Evolutionary conservation across 306 rosid genomes (phyloP), one percentile per base, ranked within the genome.

Genomic region (Phaseolus lunatus): DNA sequence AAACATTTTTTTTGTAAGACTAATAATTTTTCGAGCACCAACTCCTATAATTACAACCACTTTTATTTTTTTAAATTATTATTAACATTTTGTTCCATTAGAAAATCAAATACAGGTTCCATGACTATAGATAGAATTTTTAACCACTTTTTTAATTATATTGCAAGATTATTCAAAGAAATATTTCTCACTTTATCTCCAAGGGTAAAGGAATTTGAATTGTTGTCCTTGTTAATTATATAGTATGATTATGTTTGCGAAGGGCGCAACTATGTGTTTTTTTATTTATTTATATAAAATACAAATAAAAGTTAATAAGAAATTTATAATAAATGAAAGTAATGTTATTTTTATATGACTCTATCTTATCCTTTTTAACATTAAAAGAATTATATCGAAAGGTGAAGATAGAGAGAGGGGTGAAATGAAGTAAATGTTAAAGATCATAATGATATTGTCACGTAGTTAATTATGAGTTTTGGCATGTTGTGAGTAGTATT

Each of bases 401-500:
- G 37, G 26, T 26, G 37, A 24, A 61, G 22, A 61, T 31, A n/a
- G 44, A 15, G n/a, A n/a, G n/a, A n/a, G n/a, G n/a, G 15, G 26
- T 18, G 69, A 9, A 5, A 2, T 16, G 26, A n/a, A 63, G 47
- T n/a, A 35, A 9, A 4, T 9, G 70, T 33, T 37, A 18, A 18
- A 35, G 1, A 41, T 14, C 9, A 44, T 67, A 19, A 22, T 23
- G 7, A 18, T 23, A 39, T 39, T 66, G 52, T 44, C 52, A 23
- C 15, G 13, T 22, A 14, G 3, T 54, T 56, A 54, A 61, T 78
- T 33, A 41, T 57, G 50, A 69, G 13, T 7, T 71, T 79, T 61
- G 77, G 35, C 72, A 31, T 11, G 27, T 35, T 52, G 27, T 62
- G 41, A 9, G 29, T 23, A 58, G 24, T 49, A 9, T n/a, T 64